Evolutionary conservation across 2,329 filamentous ascomycete species (phyloP).

Genomic region (Ceratocystis diversiconidia): DNA sequence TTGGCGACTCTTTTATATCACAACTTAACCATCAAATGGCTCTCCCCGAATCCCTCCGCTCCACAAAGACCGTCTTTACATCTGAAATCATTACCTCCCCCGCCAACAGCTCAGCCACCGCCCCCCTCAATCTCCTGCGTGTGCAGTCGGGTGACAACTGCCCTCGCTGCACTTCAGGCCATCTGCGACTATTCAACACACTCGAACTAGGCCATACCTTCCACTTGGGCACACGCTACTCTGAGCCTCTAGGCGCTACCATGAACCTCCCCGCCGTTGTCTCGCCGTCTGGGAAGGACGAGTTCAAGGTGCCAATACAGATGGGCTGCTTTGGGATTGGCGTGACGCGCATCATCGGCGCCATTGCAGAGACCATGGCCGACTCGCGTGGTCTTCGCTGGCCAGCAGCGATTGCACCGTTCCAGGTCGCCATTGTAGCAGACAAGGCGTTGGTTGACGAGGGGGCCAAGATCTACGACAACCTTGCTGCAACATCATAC

Average conservation of each 20-base stretch:
- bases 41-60: background rate
- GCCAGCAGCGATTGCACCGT: conserved; percentile 78
- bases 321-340: conserved; percentile 98
- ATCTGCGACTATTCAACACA: conserved; percentile 52
- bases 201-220: conserved; percentile 94
- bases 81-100: background rate
- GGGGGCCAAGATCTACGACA: conserved; percentile 49
- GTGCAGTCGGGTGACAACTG: conserved; percentile 57
- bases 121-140: conserved; percentile 45
- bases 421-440: conserved; percentile 55
- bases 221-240: conserved; percentile 81
- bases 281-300: conserved; percentile 13
- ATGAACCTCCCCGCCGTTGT: conserved; percentile 31
- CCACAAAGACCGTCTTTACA: background rate
- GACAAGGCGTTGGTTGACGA: conserved; percentile 33
- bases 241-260: conserved; percentile 52
- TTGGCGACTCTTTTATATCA: conserved; percentile 5
- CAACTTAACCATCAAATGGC: background rate
- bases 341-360: conserved; percentile 76
- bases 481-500: conserved; percentile 27
- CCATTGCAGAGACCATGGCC: conserved; percentile 61
- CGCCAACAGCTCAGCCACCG: background rate
- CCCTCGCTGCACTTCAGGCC: conserved; percentile 50
- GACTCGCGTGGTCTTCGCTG: conserved; percentile 69
- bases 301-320: conserved; percentile 43